These are phyloP conservation scores for Zygosaccharomyces pseudobailii DNA, from an alignment of 1,139 yeast species.

Conservation along the genomic window DNA sequence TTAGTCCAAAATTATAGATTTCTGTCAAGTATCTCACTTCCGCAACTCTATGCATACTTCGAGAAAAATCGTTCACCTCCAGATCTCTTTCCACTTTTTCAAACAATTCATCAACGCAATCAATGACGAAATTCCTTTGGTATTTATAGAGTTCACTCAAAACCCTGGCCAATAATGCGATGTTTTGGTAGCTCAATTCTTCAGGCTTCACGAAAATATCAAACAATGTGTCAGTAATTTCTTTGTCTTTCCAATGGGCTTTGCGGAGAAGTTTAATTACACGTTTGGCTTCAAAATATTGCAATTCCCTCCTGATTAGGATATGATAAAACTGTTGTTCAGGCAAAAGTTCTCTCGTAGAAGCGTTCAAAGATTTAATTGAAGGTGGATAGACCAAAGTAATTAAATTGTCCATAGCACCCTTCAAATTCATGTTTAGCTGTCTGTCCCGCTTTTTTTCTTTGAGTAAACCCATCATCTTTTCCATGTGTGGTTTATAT, in stretches of 20 bases:
- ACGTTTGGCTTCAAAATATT: conserved; percentile 34
- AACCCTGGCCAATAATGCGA: conserved; percentile 47
- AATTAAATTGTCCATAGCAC: conserved; percentile 58
- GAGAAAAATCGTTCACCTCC: conserved; percentile 58
- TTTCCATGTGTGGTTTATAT: conserved; percentile 54
- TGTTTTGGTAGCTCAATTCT: conserved; percentile 52
- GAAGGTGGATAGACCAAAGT: conserved; percentile 60
- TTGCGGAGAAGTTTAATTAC: conserved; percentile 42
- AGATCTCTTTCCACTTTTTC: conserved; percentile 64
- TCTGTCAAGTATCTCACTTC: conserved; percentile 59
- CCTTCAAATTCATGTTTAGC: conserved; percentile 51
- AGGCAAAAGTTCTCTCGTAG: conserved; percentile 32
- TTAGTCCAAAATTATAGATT: conserved; percentile 46
- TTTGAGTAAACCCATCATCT: conserved; percentile 56
- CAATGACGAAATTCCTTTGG: conserved; percentile 40
- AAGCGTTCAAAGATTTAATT: conserved; percentile 30
- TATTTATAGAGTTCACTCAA: conserved; percentile 38
- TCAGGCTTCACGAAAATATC: conserved; percentile 60
- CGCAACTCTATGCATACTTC: conserved; percentile 59
- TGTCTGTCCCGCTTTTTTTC: conserved; percentile 47
- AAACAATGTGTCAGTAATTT: conserved; percentile 41
- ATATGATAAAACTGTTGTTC: conserved; percentile 49
- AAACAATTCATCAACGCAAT: conserved; percentile 57
- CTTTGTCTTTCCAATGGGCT: conserved; percentile 46
- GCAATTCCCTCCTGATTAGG: conserved; percentile 51